These are phyloP conservation scores for Diaporthe velutina DNA, from an alignment of 2,329 filamentous ascomycete species.

Conservation along the genomic window DNA sequence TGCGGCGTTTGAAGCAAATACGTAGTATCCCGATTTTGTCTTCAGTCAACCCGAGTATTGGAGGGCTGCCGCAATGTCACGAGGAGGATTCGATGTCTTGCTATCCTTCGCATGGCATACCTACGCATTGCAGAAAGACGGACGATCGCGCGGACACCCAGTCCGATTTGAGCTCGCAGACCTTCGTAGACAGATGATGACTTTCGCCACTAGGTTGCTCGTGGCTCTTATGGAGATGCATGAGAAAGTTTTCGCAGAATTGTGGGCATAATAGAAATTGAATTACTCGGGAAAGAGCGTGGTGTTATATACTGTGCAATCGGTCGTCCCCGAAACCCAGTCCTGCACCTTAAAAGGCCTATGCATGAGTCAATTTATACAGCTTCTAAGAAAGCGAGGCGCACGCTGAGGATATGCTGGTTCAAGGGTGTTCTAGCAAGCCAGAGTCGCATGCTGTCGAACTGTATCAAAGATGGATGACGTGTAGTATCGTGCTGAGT, in stretches of 20 bases:
- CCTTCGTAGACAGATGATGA: neutral
- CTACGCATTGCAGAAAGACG: neutral
- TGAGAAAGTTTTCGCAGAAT: neutral
- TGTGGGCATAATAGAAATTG: neutral
- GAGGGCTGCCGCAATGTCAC: neutral
- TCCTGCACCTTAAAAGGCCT: neutral
- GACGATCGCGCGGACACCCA: neutral
- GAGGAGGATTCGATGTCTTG: neutral
- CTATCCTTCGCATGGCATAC: neutral
- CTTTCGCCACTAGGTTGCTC: neutral
- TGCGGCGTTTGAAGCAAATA: neutral
- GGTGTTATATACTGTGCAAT: neutral
- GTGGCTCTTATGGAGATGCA: no score
- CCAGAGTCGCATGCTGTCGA: neutral
- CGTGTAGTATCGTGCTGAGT: neutral
- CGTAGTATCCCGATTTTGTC: neutral
- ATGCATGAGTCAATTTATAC: neutral
- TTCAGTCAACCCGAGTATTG: neutral
- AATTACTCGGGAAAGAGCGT: neutral
- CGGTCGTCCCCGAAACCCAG: neutral
- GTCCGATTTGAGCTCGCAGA: neutral
- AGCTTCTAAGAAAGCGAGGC: conserved; percentile 5
- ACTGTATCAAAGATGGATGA: neutral
- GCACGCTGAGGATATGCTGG: neutral
- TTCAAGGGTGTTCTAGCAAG: neutral